A percentile compares a stretch with the other conserved stretches of the same genome.
Conservation (phyloP, 257 asterid species). For the Plantago elongata region DNA sequence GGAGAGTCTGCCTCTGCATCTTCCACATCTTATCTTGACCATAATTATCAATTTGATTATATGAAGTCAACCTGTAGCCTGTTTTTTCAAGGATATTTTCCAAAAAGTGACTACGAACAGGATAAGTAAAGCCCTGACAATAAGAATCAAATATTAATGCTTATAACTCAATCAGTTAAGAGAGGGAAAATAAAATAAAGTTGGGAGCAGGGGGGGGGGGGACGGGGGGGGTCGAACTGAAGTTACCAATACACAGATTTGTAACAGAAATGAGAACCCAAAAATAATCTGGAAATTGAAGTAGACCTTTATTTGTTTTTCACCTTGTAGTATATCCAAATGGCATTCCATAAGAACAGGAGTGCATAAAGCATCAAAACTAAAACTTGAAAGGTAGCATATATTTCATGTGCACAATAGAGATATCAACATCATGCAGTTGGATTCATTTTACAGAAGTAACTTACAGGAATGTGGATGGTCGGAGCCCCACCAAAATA, state of each 20-base stretch:
- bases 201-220: too few relatives aligned
- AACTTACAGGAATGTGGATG: constrained; percentile 81
- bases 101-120: constrained; percentile 71
- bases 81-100: constrained; percentile 78
- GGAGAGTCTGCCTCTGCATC: constrained; percentile 77
- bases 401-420: too few relatives aligned
- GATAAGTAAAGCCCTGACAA: constrained; percentile 83
- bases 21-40: constrained; percentile 96
- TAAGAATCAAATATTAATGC: constrained; percentile 10
- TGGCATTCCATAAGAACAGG: not conserved
- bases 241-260: too few relatives aligned
- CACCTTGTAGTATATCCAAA: too few relatives aligned
- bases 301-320: too few relatives aligned
- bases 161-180: constrained; percentile 10
- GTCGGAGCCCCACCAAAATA: constrained; percentile 82
- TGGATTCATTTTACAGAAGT: not conserved
- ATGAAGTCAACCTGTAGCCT: constrained; percentile 64
- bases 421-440: not conserved
- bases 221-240: too few relatives aligned
- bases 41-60: constrained; percentile 88
- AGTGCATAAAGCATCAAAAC: not conserved
- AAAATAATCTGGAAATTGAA: too few relatives aligned
- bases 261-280: too few relatives aligned
- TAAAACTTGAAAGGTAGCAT: too few relatives aligned
- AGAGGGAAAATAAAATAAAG: too few relatives aligned